Evolutionary conservation across 2,329 filamentous ascomycete species (phyloP).

Genomic region (Colletotrichum limetticola): DNA sequence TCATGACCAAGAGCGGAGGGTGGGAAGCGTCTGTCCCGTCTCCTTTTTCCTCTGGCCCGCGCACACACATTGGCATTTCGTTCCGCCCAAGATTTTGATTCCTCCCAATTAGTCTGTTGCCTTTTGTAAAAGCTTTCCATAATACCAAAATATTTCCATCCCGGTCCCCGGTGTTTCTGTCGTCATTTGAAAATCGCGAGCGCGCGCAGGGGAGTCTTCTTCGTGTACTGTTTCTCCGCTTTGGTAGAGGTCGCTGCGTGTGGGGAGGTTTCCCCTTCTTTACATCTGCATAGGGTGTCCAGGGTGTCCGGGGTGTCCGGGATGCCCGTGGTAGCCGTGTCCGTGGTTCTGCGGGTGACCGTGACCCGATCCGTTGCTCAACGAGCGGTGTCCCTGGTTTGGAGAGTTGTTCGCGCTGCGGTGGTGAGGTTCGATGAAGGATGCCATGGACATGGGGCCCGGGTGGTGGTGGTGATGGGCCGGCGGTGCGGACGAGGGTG

Average conservation of each 20-base stretch:
- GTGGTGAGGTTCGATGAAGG: conserved; percentile 16
- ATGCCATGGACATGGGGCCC: conserved; percentile 26
- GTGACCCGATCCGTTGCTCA: conserved; percentile 15
- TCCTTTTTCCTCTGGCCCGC: conserved; percentile 1
- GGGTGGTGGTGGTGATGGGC: conserved; percentile 5
- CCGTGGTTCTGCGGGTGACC: conserved; percentile 4
- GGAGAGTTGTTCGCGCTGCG: conserved; percentile 30
- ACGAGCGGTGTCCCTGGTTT: conserved; percentile 12
- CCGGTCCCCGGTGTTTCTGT: not conserved
- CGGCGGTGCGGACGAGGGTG: not conserved
- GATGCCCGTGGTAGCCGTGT: conserved; percentile 14
- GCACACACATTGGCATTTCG: not conserved
- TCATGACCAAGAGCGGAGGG: not conserved
- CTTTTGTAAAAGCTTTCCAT: not conserved
- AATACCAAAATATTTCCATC: not conserved
- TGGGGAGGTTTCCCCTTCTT: not conserved
- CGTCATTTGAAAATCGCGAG: not conserved
- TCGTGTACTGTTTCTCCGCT: not conserved
- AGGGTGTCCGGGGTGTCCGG: not conserved
- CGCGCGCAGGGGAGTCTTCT: not conserved
- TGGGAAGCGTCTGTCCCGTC: not conserved
- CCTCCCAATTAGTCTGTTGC: conserved; percentile 1
- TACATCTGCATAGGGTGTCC: conserved; percentile 17
- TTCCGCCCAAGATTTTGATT: not conserved
- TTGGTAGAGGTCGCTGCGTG: not conserved